These are phyloP conservation scores for Cyberlindnera mrakii DNA, from an alignment of 805 yeast genomes.

Conservation along the genomic window DNA sequence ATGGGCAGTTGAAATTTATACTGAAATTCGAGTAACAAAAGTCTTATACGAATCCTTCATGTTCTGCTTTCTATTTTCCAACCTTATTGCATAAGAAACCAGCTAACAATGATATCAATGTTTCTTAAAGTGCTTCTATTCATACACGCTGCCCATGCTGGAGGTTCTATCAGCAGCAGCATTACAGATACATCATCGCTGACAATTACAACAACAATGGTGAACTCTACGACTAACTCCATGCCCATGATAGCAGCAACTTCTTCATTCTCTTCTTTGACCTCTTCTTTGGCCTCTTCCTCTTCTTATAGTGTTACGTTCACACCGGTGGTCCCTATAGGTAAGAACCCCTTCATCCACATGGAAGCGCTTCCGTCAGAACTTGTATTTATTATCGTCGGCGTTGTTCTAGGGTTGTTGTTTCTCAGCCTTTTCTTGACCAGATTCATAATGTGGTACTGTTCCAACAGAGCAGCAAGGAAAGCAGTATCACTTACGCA, in stretches of 20 bases:
- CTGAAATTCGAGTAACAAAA: no score
- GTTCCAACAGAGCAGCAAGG: constrained; percentile 25
- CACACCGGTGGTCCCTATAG: constrained; percentile 21
- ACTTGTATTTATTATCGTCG: constrained; percentile 74
- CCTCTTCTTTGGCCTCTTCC: constrained; percentile 1
- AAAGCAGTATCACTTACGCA: constrained; percentile 1
- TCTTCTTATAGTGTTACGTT: constrained; percentile 15
- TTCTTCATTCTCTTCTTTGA: not conserved
- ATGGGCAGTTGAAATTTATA: no score
- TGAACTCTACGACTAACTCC: not conserved
- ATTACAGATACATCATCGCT: no score
- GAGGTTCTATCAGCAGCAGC: no score
- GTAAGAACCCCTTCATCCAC: constrained; percentile 49
- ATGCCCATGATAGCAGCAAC: constrained; percentile 19
- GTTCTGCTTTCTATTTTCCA: no score
- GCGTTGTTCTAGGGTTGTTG: constrained; percentile 53
- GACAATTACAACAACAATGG: not conserved
- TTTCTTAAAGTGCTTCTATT: no score
- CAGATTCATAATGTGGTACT: constrained; percentile 19
- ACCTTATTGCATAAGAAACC: no score
- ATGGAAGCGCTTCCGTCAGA: constrained; percentile 50
- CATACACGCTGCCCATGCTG: no score
- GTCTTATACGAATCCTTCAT: no score
- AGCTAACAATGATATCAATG: no score
- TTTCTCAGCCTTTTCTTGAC: constrained; percentile 20